A percentile compares a stretch with the other conserved stretches of the same genome.
phyloP scores from a whole-genome alignment of 768 basidiomycete species.

The Tremella fuciformis region DNA sequence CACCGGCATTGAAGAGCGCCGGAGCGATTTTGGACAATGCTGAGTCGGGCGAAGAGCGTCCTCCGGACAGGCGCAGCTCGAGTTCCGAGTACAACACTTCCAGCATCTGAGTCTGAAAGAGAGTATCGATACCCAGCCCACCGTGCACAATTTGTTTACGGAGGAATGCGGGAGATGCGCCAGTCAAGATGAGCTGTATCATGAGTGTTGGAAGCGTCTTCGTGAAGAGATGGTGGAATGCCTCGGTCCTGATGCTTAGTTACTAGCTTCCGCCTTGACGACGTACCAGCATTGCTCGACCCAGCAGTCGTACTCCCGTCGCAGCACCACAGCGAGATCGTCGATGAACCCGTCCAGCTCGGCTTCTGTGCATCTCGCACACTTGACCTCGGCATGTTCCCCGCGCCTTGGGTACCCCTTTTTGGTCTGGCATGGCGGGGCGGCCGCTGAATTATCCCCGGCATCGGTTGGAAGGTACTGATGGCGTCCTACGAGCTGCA shows the following conservation, averaged over 20 bases:
- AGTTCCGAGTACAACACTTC: slow-evolving; percentile 45
- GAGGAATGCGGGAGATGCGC: slow-evolving; percentile 42
- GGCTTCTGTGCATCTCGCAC: slow-evolving; percentile 33
- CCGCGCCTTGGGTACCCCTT: slow-evolving; percentile 34
- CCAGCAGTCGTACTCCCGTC: slow-evolving; percentile 51
- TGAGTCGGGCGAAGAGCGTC: slow-evolving; percentile 25
- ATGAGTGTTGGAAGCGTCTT: slow-evolving; percentile 45
- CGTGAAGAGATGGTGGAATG: slow-evolving; percentile 51
- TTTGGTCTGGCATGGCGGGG: slow-evolving; percentile 36
- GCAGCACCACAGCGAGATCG: slow-evolving; percentile 46
- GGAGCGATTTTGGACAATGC: slow-evolving; percentile 1
- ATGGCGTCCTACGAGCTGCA: slow-evolving; percentile 38
- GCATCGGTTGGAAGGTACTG: slow-evolving; percentile 26
- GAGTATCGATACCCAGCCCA: slow-evolving; percentile 41
- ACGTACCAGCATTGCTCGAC: slow-evolving; percentile 52
- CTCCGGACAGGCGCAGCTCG: slow-evolving; percentile 45
- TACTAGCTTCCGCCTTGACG: background rate
- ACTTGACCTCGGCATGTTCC: slow-evolving; percentile 34
- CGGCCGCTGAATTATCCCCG: slow-evolving; percentile 1
- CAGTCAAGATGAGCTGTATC: slow-evolving; percentile 49
- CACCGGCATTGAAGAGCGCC: slow-evolving; percentile 23
- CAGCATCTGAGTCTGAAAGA: slow-evolving; percentile 47
- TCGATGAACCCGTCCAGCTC: slow-evolving; percentile 49
- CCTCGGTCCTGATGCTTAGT: slow-evolving; percentile 42
- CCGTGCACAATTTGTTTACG: slow-evolving; percentile 50